Evolutionary conservation across 805 yeast genomes (phyloP), one percentile per base, ranked within the genome.

Genomic region (Ogataea wickerhamii): DNA sequence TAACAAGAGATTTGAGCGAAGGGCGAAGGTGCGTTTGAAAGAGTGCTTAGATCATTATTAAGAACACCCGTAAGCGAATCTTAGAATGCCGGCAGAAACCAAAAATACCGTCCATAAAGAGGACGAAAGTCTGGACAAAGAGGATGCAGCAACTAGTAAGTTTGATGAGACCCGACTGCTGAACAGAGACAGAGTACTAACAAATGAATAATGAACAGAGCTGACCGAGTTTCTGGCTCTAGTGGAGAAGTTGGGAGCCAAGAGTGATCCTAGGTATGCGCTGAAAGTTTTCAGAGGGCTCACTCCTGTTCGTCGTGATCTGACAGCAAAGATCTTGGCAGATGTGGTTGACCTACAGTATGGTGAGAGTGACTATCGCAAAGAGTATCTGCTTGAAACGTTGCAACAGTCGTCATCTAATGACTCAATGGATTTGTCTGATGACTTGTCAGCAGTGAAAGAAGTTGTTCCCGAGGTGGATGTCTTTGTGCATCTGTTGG

Each of bases 281-380:
- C 74, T 91, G 61, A 85, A 84, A 56, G 89, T 87, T 17, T 74
- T 93, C 47, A 80, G 96, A 46, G 94, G 87, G 45, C 69, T 89
- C 52, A 85, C 89, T 6, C 68, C 78, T 2, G 68, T 91, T 45
- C 78, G 97, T 64, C 74, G 80, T 40, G 69, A 74, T 27, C 64
- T 89, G 45, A 73, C 71, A 38, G 69, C 70, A 10, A 72, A 68
- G 11, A 70, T 76, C 8, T 67, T 93, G 42, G 63, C 76, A 6
- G 57, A 67, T n/a, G 64, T 84, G 25, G 67, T 88, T 32, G 67
- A 67, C 35, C 58, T 60, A 20, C 61, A 71, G n/a, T 87, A 82
- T 55, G 76, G 87, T 3, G 65, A 63, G 5, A 62, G 63, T 6
- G 70, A 71, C 42, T 55, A 67, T 10, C 64, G 68, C 47, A 74